These are phyloP conservation scores for Sungouiozyma ichnusensis DNA, from an alignment of 805 yeast species.

Conservation along the genomic window DNA sequence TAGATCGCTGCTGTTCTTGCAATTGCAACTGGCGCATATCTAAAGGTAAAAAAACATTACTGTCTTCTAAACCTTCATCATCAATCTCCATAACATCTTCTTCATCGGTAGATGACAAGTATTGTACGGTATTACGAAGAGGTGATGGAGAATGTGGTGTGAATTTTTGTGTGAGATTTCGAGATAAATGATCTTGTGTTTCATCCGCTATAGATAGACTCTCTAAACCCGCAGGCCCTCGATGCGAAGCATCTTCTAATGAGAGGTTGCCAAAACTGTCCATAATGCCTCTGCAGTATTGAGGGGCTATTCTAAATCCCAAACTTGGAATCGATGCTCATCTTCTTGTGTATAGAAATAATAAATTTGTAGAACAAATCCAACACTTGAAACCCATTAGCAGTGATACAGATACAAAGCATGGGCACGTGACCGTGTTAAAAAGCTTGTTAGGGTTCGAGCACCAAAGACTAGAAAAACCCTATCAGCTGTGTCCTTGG, in stretches of 20 bases:
- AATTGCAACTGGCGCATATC: background rate
- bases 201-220: conserved; percentile 2
- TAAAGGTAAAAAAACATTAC: too few species aligned
- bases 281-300: background rate
- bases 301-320: background rate
- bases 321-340: background rate
- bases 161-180: background rate
- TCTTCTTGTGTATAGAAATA: background rate
- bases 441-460: too few species aligned
- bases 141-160: background rate
- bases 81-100: conserved; percentile 7
- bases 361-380: too few species aligned
- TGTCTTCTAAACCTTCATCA: conserved; percentile 1
- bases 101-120: background rate
- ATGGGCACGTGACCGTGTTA: background rate
- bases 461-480: too few species aligned
- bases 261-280: conserved; percentile 5
- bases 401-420: background rate
- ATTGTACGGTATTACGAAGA: background rate
- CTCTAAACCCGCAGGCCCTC: conserved; percentile 1
- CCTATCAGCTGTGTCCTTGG: too few species aligned
- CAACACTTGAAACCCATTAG: too few species aligned
- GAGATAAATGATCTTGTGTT: background rate
- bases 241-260: conserved; percentile 2
- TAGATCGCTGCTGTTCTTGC: background rate